Conservation (phyloP, 768 basidiomycete species). For the Tulasnella sp. region DNA sequence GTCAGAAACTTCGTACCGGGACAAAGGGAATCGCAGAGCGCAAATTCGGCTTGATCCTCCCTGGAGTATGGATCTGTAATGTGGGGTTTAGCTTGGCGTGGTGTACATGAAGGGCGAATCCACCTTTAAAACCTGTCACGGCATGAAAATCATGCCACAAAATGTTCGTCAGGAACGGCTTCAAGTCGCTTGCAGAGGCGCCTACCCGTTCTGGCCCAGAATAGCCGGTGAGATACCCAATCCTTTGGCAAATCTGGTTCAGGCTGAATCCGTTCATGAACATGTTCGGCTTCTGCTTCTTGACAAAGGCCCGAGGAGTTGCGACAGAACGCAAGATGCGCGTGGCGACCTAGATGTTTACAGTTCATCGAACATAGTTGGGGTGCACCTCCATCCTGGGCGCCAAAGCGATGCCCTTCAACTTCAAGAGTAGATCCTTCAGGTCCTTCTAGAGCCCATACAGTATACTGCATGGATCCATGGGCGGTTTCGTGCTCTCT, state of each 20-base stretch:
- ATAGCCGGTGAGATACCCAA: slow-evolving; percentile 49
- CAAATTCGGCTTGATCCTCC: slow-evolving; percentile 52
- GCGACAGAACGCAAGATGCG: slow-evolving; percentile 21
- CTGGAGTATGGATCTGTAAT: slow-evolving; percentile 54
- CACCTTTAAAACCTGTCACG: slow-evolving; percentile 18
- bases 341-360: slow-evolving; percentile 19
- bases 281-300: slow-evolving; percentile 47
- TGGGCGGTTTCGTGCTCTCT: slow-evolving; percentile 23
- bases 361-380: slow-evolving; percentile 15
- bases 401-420: slow-evolving; percentile 12
- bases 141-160: neutral
- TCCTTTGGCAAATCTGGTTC: slow-evolving; percentile 51
- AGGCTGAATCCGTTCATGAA: slow-evolving; percentile 44
- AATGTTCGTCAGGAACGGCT: too few species aligned
- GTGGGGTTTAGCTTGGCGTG: neutral
- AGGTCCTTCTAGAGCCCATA: slow-evolving; percentile 20
- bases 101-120: neutral
- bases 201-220: slow-evolving; percentile 56
- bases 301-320: neutral
- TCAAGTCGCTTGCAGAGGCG: too few species aligned
- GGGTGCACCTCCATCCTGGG: slow-evolving; percentile 7
- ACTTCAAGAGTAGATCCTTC: slow-evolving; percentile 11
- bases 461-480: slow-evolving; percentile 24
- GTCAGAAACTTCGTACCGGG: neutral
- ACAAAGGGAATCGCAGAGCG: slow-evolving; percentile 45